Conservation (phyloP, 805 yeast species). For the Lipomyces yamanashiensis region DNA sequence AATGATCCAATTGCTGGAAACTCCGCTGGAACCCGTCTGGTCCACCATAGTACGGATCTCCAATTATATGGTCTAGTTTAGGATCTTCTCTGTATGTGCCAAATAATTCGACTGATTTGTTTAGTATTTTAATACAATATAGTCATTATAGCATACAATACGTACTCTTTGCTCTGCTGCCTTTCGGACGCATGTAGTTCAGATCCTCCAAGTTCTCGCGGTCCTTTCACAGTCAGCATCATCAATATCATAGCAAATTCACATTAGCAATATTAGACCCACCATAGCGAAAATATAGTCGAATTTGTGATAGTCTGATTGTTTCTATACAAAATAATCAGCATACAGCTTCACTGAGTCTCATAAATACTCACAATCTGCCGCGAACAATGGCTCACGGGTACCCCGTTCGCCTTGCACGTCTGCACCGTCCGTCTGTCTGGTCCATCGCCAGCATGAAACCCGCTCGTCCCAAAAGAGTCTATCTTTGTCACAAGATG, state of each 20-base stretch:
- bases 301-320: slow-evolving; percentile 52
- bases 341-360: slow-evolving; percentile 42
- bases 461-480: slow-evolving; percentile 87
- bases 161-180: slow-evolving; percentile 39
- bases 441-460: slow-evolving; percentile 82
- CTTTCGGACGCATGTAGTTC: slow-evolving; percentile 50
- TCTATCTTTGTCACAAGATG: slow-evolving; percentile 52
- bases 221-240: slow-evolving; percentile 46
- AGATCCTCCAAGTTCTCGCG: slow-evolving; percentile 53
- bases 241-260: no score
- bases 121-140: slow-evolving; percentile 56
- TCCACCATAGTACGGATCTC: slow-evolving; percentile 95
- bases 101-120: slow-evolving; percentile 63
- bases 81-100: slow-evolving; percentile 76
- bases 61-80: slow-evolving; percentile 61
- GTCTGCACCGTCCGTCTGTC: slow-evolving; percentile 73
- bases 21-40: slow-evolving; percentile 78
- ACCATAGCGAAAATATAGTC: slow-evolving; percentile 64
- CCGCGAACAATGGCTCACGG: slow-evolving; percentile 76
- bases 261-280: slow-evolving; percentile 4
- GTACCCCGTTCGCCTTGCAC: slow-evolving; percentile 72
- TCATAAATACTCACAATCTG: slow-evolving; percentile 52
- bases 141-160: not conserved
- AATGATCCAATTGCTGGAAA: slow-evolving; percentile 74
- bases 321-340: slow-evolving; percentile 14